Conservation (phyloP, 805 yeast species). For the Millerago galiae region DNA sequence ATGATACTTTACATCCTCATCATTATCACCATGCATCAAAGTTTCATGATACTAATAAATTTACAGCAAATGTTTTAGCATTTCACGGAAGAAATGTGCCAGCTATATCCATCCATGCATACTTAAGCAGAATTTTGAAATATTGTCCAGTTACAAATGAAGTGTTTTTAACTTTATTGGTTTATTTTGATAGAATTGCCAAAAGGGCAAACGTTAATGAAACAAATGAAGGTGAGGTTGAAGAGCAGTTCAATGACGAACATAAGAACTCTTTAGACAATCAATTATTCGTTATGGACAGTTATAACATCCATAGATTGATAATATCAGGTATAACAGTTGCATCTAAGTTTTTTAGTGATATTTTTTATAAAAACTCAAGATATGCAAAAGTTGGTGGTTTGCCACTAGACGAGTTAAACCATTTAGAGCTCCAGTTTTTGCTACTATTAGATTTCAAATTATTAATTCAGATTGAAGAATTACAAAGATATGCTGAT, state of each 20-base stretch:
- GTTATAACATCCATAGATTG: constrained; percentile 89
- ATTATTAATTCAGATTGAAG: constrained; percentile 82
- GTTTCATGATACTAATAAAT: constrained; percentile 33
- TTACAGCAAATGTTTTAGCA: constrained; percentile 68
- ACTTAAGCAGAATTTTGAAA: constrained; percentile 82
- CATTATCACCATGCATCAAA: constrained; percentile 25
- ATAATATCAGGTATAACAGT: constrained; percentile 95
- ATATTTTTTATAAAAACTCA: constrained; percentile 88
- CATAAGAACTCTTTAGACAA: constrained; percentile 23
- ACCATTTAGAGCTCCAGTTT: constrained; percentile 87
- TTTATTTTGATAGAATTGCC: constrained; percentile 91
- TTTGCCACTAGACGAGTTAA: constrained; percentile 84
- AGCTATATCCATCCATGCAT: constrained; percentile 87
- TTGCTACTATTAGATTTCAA: constrained; percentile 78
- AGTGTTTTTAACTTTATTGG: constrained; percentile 82
- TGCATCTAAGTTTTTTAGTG: constrained; percentile 89
- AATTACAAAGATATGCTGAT: constrained; percentile 86
- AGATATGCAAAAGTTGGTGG: constrained; percentile 97
- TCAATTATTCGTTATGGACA: constrained; percentile 89
- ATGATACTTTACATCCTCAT: constrained; percentile 75
- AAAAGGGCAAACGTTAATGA: constrained; percentile 62
- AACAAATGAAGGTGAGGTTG: constrained; percentile 18
- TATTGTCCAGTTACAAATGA: constrained; percentile 99
- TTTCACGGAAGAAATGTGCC: constrained; percentile 96
- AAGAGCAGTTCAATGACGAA: constrained; percentile 11